These are phyloP conservation scores for Helminthosporium solani DNA, from an alignment of 2,329 filamentous ascomycete species.

Conservation along the genomic window DNA sequence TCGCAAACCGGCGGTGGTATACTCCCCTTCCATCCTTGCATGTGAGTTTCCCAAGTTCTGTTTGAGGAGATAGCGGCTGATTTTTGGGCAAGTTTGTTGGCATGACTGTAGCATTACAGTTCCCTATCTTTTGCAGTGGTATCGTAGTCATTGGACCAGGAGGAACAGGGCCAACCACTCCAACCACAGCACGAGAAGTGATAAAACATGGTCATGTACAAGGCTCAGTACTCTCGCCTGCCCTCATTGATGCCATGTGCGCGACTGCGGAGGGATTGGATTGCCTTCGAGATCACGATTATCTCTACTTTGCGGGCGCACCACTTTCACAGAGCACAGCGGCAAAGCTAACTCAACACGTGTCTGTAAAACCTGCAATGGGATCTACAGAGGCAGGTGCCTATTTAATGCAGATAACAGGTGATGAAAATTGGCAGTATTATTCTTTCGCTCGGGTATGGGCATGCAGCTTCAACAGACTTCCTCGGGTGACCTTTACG, in stretches of 20 bases:
- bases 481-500: slow-evolving; percentile 7
- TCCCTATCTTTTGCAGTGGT: slow-evolving; percentile 3
- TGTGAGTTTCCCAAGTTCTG: slow-evolving; percentile 2
- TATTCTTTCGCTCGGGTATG: slow-evolving; percentile 11
- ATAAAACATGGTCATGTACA: slow-evolving; percentile 5
- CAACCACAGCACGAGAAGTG: background rate
- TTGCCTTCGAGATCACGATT: slow-evolving; percentile 5
- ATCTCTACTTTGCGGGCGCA: slow-evolving; percentile 13
- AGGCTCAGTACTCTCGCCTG: slow-evolving; percentile 4
- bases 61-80: too few relatives aligned
- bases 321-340: slow-evolving; percentile 4
- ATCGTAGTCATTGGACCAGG: slow-evolving; percentile 8
- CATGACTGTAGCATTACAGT: slow-evolving; percentile 12
- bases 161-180: slow-evolving; percentile 1
- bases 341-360: slow-evolving; percentile 4
- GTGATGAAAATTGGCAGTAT: slow-evolving; percentile 17
- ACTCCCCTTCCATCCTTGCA: slow-evolving; percentile 10
- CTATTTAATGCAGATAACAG: slow-evolving; percentile 5
- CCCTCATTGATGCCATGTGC: slow-evolving; percentile 7
- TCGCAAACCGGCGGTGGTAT: slow-evolving; percentile 9
- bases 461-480: slow-evolving; percentile 13
- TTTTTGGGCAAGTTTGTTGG: slow-evolving; percentile 7
- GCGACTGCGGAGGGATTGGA: slow-evolving; percentile 5
- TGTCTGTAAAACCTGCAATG: slow-evolving; percentile 7
- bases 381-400: slow-evolving; percentile 17